Base-by-base conservation (phyloP, 306 rosid genomes). In the Acmispon strigosus region DNA sequence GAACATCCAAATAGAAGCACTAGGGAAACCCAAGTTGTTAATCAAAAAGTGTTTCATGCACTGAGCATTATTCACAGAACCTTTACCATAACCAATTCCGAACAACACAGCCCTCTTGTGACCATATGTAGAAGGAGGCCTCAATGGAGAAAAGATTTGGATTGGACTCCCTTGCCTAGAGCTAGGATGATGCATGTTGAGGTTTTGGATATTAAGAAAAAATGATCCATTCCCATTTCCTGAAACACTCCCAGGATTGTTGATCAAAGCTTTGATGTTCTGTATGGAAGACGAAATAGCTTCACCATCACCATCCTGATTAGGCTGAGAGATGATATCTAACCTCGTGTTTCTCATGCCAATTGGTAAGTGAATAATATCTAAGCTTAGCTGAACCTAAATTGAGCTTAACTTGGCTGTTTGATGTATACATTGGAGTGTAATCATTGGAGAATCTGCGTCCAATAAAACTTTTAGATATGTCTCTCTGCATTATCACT, bases 21-120 rank as follows among this genome's bases (percentile, higher is more conserved):
- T 8, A 37, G 91, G 86, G 70, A 88, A 86, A 4, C 77, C 79
- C 78, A 74, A 69, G 48, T 74, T 78, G 19, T 80, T 34, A 7
- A 55, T 59, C 7, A 88, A 83, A 53, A 88, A 86, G 57, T 80
- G 42, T 69, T 57, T 84, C 85, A 88, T 80, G 83, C 53, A 66
- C 47, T 32, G 62, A 62, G 79, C 84, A 44, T 88, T 86, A 51
- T 79, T 82, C 11, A 73, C 45, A 47, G 86, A 77, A 56, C 94
- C 89, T 43, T 76, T 66, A 6, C 34, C 65, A 72, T 72, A 78
- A 51, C 51, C 49, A 39, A 72, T 78, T 10, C 82, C 82, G 66
- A 78, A 43, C 51, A 78, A 39, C 44, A 78, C 70, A 13, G 82
- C 78, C 20, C 78, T 78, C 65, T 78, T 78, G 64, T 72, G 72